Evolutionary conservation across 1,284 basidiomycete species (phyloP), one percentile per base, ranked within the genome.

Genomic region (Entoloma clypeatum): DNA sequence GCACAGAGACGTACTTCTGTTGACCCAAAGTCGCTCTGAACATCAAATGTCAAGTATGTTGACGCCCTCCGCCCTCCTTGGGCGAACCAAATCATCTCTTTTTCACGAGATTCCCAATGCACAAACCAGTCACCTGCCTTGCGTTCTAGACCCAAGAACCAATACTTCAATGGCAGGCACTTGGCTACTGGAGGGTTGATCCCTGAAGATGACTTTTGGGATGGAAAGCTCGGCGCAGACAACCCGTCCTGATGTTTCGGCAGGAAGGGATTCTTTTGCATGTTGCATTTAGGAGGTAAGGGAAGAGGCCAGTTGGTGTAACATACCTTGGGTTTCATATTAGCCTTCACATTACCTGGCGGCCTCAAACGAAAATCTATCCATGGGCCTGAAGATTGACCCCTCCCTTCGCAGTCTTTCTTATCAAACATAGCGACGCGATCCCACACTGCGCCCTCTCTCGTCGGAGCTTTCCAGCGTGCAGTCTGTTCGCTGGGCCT

Each of bases 271-370:
- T n/a, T n/a, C n/a, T n/a, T n/a, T n/a, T n/a, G n/a, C n/a, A n/a
- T n/a, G n/a, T n/a, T n/a, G n/a, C n/a, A n/a, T n/a, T n/a, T n/a
- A n/a, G n/a, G n/a, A n/a, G n/a, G n/a, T n/a, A n/a, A n/a, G n/a
- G n/a, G n/a, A n/a, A n/a, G n/a, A n/a, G n/a, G n/a, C n/a, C n/a
- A n/a, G n/a, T n/a, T n/a, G n/a, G 34, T 25, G 6, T 33, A n/a
- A 25, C 44, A 9, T 29, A 49, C 47, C 38, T 47, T 52, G 14
- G 9, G 21, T 30, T 47, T 52, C 50, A 52, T 52, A 4, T 27
- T 28, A 5, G 16, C 18, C 22, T 46, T 51, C 1, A 51, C 17
- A 4, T 17, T n/a, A n/a, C 17, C 24, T 18, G 22, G 14, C 24
- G 10, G 6, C 10, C 14, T 19, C 8, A 9, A n/a, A 19, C 17